phyloP scores from a whole-genome alignment of 495 filamentous ascomycete species.

The Penicillium verhagenii region DNA sequence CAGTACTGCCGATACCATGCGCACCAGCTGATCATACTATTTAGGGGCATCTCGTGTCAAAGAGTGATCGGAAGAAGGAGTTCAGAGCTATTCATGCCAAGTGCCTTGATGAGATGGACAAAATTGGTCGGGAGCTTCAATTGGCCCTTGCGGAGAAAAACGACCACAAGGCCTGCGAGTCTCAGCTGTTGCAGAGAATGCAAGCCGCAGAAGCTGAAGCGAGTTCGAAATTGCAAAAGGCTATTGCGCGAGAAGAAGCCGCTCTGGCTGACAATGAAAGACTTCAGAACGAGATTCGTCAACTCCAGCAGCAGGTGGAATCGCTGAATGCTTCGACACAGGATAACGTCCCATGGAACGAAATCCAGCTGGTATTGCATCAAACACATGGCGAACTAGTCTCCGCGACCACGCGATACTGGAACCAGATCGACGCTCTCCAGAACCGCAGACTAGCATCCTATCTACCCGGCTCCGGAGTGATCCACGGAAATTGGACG shows the following conservation, averaged over 20 bases:
- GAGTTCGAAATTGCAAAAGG: neutral
- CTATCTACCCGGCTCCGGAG: constrained; percentile 13
- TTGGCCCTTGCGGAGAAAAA: neutral
- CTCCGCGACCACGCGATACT: constrained; percentile 10
- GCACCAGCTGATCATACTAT: neutral
- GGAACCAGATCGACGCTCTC: constrained; percentile 7
- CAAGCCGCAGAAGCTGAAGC: neutral
- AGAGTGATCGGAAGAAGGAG: neutral
- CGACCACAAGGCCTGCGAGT: neutral
- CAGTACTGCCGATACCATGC: neutral
- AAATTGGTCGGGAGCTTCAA: neutral
- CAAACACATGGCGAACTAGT: constrained; percentile 15
- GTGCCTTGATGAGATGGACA: neutral
- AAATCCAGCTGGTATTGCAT: constrained; percentile 14
- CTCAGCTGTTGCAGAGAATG: neutral
- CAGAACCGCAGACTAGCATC: constrained; percentile 15
- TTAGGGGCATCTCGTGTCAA: neutral
- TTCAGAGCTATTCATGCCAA: neutral
- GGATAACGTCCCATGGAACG: constrained; percentile 14
- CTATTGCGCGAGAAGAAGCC: neutral
- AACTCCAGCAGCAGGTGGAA: constrained; percentile 15
- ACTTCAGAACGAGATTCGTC: constrained; percentile 2
- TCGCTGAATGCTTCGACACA: constrained; percentile 11
- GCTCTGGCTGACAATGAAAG: constrained; percentile 4
- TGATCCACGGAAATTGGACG: constrained; percentile 10